Conservation (phyloP, 2,329 filamentous ascomycete genomes). For the Penicillium sclerotiorum region DNA sequence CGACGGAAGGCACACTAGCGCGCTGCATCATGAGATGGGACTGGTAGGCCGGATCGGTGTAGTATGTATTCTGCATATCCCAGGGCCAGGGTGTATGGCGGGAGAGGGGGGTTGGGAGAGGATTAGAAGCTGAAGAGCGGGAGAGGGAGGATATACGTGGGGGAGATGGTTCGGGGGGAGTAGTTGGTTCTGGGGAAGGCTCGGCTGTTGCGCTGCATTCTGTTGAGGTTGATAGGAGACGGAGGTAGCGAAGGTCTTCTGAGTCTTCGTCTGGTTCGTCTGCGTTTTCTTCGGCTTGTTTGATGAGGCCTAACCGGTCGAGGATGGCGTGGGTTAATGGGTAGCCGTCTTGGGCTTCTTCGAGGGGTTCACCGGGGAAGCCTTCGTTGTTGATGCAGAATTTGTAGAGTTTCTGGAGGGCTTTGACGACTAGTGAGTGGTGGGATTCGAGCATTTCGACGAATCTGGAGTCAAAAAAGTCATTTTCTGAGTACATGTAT, state of each 20-base stretch:
- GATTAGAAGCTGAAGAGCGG: constrained; percentile 17
- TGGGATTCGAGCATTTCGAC: constrained; percentile 50
- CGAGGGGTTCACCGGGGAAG: constrained; percentile 46
- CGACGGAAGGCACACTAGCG: constrained; percentile 14
- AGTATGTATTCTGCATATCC: constrained; percentile 31
- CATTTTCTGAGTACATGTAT: not conserved
- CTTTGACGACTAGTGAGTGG: constrained; percentile 46
- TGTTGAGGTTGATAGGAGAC: constrained; percentile 37
- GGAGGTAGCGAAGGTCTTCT: constrained; percentile 41
- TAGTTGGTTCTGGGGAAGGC: constrained; percentile 40
- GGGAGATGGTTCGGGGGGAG: constrained; percentile 35
- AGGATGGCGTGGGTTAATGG: constrained; percentile 48
- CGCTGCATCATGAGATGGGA: constrained; percentile 24
- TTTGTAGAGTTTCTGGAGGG: constrained; percentile 45
- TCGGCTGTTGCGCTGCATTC: constrained; percentile 43
- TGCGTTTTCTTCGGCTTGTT: constrained; percentile 44
- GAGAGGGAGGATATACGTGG: constrained; percentile 21
- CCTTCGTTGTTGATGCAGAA: constrained; percentile 46
- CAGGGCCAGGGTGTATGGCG: constrained; percentile 28
- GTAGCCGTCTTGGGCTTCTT: constrained; percentile 42
- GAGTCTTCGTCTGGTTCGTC: constrained; percentile 40
- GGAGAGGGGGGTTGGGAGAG: constrained; percentile 11
- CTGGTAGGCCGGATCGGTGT: constrained; percentile 21
- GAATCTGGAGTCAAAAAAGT: constrained; percentile 31
- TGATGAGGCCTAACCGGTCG: constrained; percentile 46